Evolutionary conservation across 2,329 filamentous ascomycete species (phyloP).

Genomic region (Microsporum audouinii): DNA sequence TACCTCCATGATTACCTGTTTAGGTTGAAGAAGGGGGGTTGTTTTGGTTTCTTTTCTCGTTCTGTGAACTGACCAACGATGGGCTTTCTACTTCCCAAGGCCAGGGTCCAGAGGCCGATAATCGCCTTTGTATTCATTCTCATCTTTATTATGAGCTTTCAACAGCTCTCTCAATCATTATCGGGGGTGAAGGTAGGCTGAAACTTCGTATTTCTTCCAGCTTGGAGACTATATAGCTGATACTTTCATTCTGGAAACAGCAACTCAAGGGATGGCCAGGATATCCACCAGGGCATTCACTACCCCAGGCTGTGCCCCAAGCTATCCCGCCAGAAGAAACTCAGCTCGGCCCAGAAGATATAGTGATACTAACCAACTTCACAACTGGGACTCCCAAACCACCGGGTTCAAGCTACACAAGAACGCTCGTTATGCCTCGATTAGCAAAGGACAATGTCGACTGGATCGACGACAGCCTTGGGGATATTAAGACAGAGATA

Average conservation of each 20-base stretch:
- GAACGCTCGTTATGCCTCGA: slow-evolving; percentile 44
- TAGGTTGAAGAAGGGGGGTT: neutral
- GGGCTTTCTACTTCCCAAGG: neutral
- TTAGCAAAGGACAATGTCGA: slow-evolving; percentile 40
- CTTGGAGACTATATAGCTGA: neutral
- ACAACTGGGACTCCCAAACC: slow-evolving; percentile 32
- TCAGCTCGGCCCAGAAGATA: neutral
- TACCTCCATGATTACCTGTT: too few relatives aligned
- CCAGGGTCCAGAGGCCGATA: neutral
- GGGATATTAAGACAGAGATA: slow-evolving; percentile 37
- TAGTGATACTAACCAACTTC: neutral
- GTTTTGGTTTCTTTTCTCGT: neutral
- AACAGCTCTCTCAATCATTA: neutral
- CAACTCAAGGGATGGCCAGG: neutral
- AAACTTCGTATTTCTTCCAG: neutral
- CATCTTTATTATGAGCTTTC: neutral
- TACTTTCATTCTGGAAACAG: neutral
- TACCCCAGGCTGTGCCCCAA: too few relatives aligned
- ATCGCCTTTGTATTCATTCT: neutral
- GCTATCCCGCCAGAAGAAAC: neutral
- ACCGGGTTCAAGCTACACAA: slow-evolving; percentile 39
- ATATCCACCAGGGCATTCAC: neutral
- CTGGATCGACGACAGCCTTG: slow-evolving; percentile 45
- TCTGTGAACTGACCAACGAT: neutral
- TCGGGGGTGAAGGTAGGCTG: neutral